Evolutionary conservation across 2,329 filamentous ascomycete species (phyloP).

Genomic region (Ophiostoma tasmaniense): DNA sequence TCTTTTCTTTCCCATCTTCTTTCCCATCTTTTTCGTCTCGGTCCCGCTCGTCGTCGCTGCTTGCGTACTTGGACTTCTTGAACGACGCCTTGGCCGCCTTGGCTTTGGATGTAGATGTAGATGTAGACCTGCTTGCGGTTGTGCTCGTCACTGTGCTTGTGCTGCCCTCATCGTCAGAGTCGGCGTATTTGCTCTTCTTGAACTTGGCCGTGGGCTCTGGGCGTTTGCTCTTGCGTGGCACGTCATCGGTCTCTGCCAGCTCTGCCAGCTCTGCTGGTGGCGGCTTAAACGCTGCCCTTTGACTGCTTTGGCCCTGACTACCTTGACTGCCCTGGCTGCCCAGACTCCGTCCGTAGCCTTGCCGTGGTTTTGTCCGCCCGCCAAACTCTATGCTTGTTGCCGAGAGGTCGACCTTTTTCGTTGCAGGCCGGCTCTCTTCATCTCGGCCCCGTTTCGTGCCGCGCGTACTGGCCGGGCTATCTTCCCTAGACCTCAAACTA

Average conservation of each 20-base stretch:
- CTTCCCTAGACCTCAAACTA: too few species aligned
- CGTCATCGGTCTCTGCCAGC: background rate
- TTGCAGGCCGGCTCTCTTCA: background rate
- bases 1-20: background rate
- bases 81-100: background rate
- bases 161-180: background rate
- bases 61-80: background rate
- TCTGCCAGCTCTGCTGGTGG: background rate
- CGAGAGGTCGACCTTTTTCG: background rate
- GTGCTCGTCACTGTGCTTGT: background rate
- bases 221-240: background rate
- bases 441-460: background rate
- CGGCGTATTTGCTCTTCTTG: conserved; percentile 11
- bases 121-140: background rate
- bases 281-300: background rate
- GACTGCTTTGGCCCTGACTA: background rate
- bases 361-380: background rate
- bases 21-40: too few species aligned
- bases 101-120: background rate
- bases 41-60: background rate
- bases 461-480: background rate
- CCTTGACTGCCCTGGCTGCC: background rate
- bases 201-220: background rate
- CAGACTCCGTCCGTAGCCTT: background rate
- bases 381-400: background rate